These are phyloP conservation scores for Podila verticillata DNA, from an alignment of 192 early-diverging fungal genomes.

Conservation along the genomic window DNA sequence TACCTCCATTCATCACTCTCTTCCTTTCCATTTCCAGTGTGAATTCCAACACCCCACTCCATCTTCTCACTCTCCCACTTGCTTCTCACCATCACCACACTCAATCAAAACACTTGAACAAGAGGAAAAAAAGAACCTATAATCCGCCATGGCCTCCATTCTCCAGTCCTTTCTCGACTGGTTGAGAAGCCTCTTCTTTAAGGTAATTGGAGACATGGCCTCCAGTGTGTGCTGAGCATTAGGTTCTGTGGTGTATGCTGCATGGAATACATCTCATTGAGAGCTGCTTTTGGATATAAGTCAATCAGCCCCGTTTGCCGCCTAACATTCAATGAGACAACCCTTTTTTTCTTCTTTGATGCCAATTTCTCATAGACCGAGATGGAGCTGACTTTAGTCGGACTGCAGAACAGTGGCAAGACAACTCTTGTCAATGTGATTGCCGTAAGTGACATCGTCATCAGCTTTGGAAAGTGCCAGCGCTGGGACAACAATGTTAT, in stretches of 20 bases:
- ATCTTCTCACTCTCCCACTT: neutral
- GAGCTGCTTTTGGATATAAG: no score
- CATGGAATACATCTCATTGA: conserved; percentile 7
- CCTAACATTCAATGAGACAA: no score
- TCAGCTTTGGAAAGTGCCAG: no score
- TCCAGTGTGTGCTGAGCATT: neutral
- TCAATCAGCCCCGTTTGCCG: no score
- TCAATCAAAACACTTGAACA: neutral
- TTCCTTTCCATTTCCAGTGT: neutral
- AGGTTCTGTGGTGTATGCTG: neutral
- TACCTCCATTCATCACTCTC: neutral
- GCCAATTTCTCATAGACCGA: conserved; percentile 60
- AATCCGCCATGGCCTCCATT: conserved; percentile 60
- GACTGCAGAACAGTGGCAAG: conserved; percentile 89
- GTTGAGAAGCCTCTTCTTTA: conserved; percentile 83
- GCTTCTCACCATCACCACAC: neutral
- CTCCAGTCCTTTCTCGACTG: conserved; percentile 71
- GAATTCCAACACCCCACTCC: neutral
- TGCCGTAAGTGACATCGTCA: conserved; percentile 63
- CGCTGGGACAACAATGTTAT: no score
- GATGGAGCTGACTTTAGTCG: conserved; percentile 90
- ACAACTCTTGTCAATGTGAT: conserved; percentile 89
- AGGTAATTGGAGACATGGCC: conserved; percentile 53
- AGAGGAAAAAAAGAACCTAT: no score
- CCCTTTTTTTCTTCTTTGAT: no score